phyloP scores from a whole-genome alignment of 306 rosid species.

The Corylus heterophylla region DNA sequence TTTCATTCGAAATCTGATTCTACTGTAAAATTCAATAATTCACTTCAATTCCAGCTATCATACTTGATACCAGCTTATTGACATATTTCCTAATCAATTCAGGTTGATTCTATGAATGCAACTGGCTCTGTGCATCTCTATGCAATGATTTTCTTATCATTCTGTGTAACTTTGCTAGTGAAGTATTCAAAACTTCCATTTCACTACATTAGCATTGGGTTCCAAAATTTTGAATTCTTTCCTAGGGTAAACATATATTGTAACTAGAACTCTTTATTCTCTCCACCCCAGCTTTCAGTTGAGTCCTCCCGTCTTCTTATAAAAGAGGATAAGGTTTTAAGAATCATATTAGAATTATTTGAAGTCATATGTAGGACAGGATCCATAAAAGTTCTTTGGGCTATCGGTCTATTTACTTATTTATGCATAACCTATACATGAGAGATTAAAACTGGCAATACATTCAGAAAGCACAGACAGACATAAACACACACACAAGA shows the following conservation, averaged over 20 bases:
- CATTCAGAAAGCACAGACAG: background rate
- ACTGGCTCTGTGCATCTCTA: background rate
- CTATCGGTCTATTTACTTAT: background rate
- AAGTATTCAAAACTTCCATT: background rate
- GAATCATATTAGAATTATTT: background rate
- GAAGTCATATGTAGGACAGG: background rate
- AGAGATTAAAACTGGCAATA: background rate
- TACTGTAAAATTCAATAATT: background rate
- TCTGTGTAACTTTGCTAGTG: background rate
- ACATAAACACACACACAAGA: background rate
- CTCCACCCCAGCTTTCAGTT: background rate
- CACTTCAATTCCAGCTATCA: background rate
- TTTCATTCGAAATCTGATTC: background rate
- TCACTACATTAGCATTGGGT: background rate
- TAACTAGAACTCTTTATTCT: background rate
- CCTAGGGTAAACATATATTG: background rate
- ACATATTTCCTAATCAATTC: background rate
- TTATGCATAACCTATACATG: background rate
- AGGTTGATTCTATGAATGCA: background rate
- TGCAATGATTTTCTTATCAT: background rate
- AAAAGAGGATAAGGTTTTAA: background rate
- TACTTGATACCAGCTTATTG: background rate
- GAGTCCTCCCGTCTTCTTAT: background rate
- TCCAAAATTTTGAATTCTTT: background rate
- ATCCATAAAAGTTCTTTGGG: background rate